phyloP scores from a whole-genome alignment of 2,329 filamentous ascomycete species.

The Aureobasidium sp. region DNA sequence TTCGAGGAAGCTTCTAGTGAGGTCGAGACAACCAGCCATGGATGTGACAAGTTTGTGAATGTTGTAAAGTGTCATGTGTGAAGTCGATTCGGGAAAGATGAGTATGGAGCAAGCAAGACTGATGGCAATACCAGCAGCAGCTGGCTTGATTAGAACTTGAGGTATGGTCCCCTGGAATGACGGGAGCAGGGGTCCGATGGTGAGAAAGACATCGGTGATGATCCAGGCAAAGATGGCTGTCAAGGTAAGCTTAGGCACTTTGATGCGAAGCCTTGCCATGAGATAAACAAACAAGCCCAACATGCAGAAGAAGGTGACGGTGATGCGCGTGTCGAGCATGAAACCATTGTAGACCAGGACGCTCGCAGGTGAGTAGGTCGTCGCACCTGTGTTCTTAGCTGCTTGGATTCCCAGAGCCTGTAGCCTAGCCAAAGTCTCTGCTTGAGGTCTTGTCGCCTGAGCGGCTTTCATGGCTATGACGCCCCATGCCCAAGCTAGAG shows the following conservation, averaged over 20 bases:
- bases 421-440: neutral
- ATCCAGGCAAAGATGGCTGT: conserved; percentile 16
- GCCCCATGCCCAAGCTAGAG: conserved; percentile 15
- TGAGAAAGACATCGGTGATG: conserved; percentile 13
- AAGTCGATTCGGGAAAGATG: conserved; percentile 17
- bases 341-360: conserved; percentile 15
- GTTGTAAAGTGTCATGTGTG: conserved; percentile 8
- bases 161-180: conserved; percentile 13
- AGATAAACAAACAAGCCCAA: conserved; percentile 17
- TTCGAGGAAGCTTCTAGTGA: neutral
- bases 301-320: conserved; percentile 18
- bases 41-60: conserved; percentile 13
- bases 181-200: conserved; percentile 14
- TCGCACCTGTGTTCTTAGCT: neutral
- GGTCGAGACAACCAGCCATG: neutral
- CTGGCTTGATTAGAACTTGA: conserved; percentile 14
- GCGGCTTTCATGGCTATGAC: conserved; percentile 16
- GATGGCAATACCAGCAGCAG: conserved; percentile 12
- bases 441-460: conserved; percentile 5
- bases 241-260: conserved; percentile 12
- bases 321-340: conserved; percentile 14
- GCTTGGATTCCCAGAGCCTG: neutral
- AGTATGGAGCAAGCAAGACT: conserved; percentile 14
- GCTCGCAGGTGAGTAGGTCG: neutral
- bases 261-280: conserved; percentile 14